Conservation (phyloP, 1,284 basidiomycete genomes). For the Pseudozyma sp. region DNA sequence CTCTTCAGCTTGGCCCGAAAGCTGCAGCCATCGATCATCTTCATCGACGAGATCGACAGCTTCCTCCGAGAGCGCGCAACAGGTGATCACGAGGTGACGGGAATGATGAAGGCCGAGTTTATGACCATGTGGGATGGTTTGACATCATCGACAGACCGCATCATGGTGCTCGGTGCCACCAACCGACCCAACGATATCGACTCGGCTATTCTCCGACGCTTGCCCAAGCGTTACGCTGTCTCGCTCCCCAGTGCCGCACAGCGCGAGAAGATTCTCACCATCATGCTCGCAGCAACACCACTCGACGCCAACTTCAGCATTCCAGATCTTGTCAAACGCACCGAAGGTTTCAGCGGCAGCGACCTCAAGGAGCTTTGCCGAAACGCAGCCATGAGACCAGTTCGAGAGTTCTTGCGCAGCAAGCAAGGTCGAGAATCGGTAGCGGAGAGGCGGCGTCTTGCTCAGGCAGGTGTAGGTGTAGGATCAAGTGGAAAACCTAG, state of each 20-base stretch:
- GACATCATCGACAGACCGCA: conserved; percentile 81
- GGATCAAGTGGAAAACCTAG: conserved; percentile 24
- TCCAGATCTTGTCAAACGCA: conserved; percentile 77
- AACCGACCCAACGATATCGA: conserved; percentile 97
- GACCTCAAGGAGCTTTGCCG: conserved; percentile 96
- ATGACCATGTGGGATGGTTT: conserved; percentile 99
- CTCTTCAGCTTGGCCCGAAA: conserved; percentile 81
- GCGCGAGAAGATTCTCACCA: conserved; percentile 84
- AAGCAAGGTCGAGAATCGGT: conserved; percentile 55
- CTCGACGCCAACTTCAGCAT: conserved; percentile 78
- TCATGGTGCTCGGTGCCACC: conserved; percentile 94
- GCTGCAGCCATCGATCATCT: conserved; percentile 81
- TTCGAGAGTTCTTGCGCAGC: conserved; percentile 66
- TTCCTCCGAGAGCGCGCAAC: conserved; percentile 87
- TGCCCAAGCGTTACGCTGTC: conserved; percentile 97
- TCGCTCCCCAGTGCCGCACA: conserved; percentile 84
- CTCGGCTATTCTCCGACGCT: conserved; percentile 89
- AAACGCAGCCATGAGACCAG: conserved; percentile 71
- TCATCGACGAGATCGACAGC: conserved; percentile 86
- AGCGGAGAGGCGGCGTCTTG: conserved; percentile 33
- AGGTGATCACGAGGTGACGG: conserved; percentile 96
- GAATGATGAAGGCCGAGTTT: conserved; percentile 99
- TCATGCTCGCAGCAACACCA: conserved; percentile 74
- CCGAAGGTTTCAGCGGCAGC: conserved; percentile 86
- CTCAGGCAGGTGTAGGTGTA: conserved; percentile 19